Conservation (phyloP, 83 land plant species). For the Diphasiastrum complanatum region DNA sequence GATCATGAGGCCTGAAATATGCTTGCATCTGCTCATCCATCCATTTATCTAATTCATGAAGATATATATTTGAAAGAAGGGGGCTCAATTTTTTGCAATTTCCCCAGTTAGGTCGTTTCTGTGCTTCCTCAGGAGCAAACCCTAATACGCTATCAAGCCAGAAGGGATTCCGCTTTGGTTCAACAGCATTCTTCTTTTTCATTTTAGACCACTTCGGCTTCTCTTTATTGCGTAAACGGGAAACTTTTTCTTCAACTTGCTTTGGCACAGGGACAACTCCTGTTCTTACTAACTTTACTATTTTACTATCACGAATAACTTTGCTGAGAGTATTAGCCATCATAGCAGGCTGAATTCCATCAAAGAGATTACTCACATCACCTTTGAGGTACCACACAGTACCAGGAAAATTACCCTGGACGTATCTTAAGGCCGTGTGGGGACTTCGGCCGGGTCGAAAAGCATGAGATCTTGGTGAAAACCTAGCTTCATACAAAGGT, state of each 20-base stretch:
- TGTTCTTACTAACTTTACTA: slow-evolving; percentile 40
- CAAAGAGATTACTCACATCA: slow-evolving; percentile 43
- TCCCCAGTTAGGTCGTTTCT: slow-evolving; percentile 48
- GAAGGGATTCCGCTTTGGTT: slow-evolving; percentile 77
- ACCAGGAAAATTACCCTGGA: slow-evolving; percentile 60
- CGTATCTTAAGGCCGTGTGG: slow-evolving; percentile 59
- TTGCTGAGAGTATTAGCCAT: slow-evolving; percentile 36
- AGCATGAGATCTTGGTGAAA: slow-evolving; percentile 53
- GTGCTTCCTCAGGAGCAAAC: slow-evolving; percentile 71
- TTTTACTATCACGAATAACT: slow-evolving; percentile 48
- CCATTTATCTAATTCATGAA: slow-evolving; percentile 59
- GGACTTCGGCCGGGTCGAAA: slow-evolving; percentile 66
- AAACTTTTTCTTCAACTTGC: slow-evolving; percentile 2
- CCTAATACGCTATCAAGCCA: slow-evolving; percentile 67
- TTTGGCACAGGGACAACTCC: slow-evolving; percentile 29
- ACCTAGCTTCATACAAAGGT: slow-evolving; percentile 57
- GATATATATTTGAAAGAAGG: slow-evolving; percentile 57
- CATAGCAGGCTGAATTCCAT: slow-evolving; percentile 25
- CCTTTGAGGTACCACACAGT: slow-evolving; percentile 61
- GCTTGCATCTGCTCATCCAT: slow-evolving; percentile 55
- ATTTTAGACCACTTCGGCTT: slow-evolving; percentile 33
- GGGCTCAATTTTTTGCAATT: slow-evolving; percentile 64
- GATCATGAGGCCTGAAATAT: slow-evolving; percentile 48
- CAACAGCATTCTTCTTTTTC: slow-evolving; percentile 54
- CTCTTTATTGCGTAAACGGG: slow-evolving; percentile 37